A percentile compares a stretch with the other conserved stretches of the same genome.
Evolutionary conservation across 2,329 filamentous ascomycete species (phyloP).

Genomic region (Lithohypha guttulata): DNA sequence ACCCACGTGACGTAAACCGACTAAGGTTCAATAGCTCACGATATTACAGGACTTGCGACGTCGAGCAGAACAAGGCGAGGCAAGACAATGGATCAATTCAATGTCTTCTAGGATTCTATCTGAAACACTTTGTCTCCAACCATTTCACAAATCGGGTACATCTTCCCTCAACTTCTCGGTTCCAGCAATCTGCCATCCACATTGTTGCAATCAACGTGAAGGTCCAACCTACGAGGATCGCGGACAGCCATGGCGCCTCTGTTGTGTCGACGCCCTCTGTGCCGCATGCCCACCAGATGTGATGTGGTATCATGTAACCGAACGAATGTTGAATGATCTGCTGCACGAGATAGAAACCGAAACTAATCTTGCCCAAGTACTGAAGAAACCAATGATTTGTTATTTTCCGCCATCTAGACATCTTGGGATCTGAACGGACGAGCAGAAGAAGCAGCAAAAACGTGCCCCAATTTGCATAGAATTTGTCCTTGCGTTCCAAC

Average conservation of each 20-base stretch:
- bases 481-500: slow-evolving; percentile 24
- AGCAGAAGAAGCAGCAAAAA: slow-evolving; percentile 34
- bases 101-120: too few relatives aligned
- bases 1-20: slow-evolving; percentile 1
- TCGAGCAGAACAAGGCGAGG: too few relatives aligned
- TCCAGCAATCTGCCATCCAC: slow-evolving; percentile 46
- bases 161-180: slow-evolving; percentile 18
- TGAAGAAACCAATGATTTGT: slow-evolving; percentile 33
- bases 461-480: slow-evolving; percentile 34
- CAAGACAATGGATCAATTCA: too few relatives aligned
- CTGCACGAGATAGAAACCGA: slow-evolving; percentile 39
- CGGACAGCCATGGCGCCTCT: slow-evolving; percentile 29
- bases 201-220: slow-evolving; percentile 35
- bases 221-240: slow-evolving; percentile 31
- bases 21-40: too few relatives aligned
- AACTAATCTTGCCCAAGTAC: slow-evolving; percentile 39
- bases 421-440: slow-evolving; percentile 31
- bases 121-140: slow-evolving; percentile 18
- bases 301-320: slow-evolving; percentile 30
- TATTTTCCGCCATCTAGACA: slow-evolving; percentile 26
- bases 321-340: slow-evolving; percentile 34
- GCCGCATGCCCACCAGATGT: slow-evolving; percentile 28
- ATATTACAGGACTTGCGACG: too few relatives aligned
- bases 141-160: slow-evolving; percentile 20
- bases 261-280: slow-evolving; percentile 24